Base-by-base conservation (phyloP, 495 filamentous ascomycete genomes). In the Daldinia concentrica region DNA sequence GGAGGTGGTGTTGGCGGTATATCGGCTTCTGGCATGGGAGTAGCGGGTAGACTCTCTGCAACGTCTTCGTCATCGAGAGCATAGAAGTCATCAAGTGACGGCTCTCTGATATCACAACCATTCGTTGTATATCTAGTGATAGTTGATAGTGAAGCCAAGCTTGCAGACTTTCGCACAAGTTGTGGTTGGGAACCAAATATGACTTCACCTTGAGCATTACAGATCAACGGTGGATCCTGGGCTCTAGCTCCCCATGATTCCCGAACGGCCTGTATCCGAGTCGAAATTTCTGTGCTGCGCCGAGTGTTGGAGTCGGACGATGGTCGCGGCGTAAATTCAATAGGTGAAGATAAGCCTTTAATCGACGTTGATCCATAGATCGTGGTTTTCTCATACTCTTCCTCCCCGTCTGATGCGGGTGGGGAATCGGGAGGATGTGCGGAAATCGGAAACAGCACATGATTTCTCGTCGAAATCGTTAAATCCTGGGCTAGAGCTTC, bases 1-100 rank as follows among this genome's bases (percentile, higher is more conserved):
- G 64, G 62, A 2, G 66, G 55, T 43, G 76, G 69, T 41, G 64
- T 61, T 56, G 72, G 56, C 26, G 74, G 72, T 55, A 58, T 50
- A 26, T 70, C 64, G 17, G 36, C 17, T 34, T 68, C 55, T 34
- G 36, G 19, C 15, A 64, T 62, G 1, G 66, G 65, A 27, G 64
- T 68, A 6, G 26, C 19, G 14, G 72, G 70, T 17, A 66, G 36
- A 26, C 64, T 75, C 51, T 84, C 83, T 17, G 82, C 81, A 27
- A 85, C 80, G 45, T 84, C 82, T 27, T 84, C 82, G 59, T 85
- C 83, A 66, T 76, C 79, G 2, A 85, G 76, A 3, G 77, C 68
- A 51, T 81, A 75, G 56, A 85, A 85, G 8, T 85, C 83, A 7
- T 76, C 76, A 30, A 85, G 68, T 22, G 74, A 79, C n/a, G 83